Evolutionary conservation across 2,329 filamentous ascomycete genomes (phyloP).

Genomic region (Cercospora nicotianae): DNA sequence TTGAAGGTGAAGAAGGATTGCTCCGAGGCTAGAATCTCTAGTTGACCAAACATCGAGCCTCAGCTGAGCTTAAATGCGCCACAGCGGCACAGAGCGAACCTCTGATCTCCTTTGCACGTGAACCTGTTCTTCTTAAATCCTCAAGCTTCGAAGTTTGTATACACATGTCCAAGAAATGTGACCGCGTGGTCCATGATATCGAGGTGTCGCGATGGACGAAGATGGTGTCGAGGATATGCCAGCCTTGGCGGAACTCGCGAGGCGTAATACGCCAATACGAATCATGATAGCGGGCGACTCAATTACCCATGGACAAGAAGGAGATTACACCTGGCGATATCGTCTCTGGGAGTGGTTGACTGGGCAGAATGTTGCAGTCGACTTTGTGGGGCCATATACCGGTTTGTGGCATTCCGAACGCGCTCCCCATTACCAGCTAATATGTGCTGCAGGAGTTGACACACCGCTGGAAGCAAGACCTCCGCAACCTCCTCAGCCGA

Average conservation of each 20-base stretch:
- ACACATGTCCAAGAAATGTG: neutral
- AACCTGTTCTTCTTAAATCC: neutral
- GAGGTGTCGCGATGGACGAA: neutral
- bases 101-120: neutral
- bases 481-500: slow-evolving; percentile 30
- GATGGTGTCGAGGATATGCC: neutral
- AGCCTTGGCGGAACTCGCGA: neutral
- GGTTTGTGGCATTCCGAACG: slow-evolving; percentile 32
- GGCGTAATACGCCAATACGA: neutral
- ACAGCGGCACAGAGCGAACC: neutral
- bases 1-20: neutral
- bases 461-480: neutral
- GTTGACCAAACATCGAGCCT: neutral
- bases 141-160: neutral
- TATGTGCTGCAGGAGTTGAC: neutral
- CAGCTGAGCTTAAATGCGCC: neutral
- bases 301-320: slow-evolving; percentile 37
- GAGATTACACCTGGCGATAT: slow-evolving; percentile 48
- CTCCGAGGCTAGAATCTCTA: neutral
- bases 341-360: slow-evolving; percentile 46
- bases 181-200: neutral
- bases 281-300: slow-evolving; percentile 31
- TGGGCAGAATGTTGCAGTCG: slow-evolving; percentile 32
- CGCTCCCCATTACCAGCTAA: neutral
- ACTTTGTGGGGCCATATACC: slow-evolving; percentile 41